A percentile compares a stretch with the other conserved stretches of the same genome.
phyloP scores from a whole-genome alignment of 371 early-diverging fungal species.

The Basidiobolus heterosporus region DNA sequence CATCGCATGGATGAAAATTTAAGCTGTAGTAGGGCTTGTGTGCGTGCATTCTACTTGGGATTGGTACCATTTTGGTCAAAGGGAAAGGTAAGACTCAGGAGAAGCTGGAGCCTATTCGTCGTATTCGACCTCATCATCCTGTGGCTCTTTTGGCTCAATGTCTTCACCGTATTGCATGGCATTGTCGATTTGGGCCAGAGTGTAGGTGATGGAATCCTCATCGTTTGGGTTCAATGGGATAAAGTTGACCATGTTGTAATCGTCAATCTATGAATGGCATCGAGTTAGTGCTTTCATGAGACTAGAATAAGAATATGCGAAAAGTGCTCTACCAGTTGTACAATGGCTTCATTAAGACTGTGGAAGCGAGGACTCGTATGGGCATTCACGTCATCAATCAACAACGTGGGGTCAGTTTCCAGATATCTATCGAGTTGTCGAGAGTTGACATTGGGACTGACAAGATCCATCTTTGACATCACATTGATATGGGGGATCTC shows the following conservation, averaged over 20 bases:
- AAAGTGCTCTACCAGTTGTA: constrained; percentile 39
- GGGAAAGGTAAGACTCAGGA: no score
- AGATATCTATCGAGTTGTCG: constrained; percentile 35
- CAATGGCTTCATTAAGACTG: constrained; percentile 75
- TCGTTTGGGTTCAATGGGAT: constrained; percentile 85
- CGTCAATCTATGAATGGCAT: constrained; percentile 47
- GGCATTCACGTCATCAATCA: constrained; percentile 59
- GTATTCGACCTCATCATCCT: constrained; percentile 2
- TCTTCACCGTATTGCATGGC: constrained; percentile 96
- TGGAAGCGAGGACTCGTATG: constrained; percentile 56
- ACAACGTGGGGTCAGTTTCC: constrained; percentile 71
- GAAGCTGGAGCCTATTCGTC: constrained; percentile 2
- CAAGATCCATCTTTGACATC: constrained; percentile 92
- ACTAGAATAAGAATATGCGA: not conserved
- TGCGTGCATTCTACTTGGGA: no score
- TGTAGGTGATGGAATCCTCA: constrained; percentile 78
- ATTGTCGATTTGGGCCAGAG: constrained; percentile 80
- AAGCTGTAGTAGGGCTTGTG: no score
- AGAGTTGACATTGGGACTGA: constrained; percentile 9
- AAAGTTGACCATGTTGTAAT: constrained; percentile 90
- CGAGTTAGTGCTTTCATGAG: constrained; percentile 1
- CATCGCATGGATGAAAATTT: no score
- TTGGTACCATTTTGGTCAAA: no score
- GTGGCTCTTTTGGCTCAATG: constrained; percentile 67
- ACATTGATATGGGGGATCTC: constrained; percentile 94